These are phyloP conservation scores for Drechslerella stenobrocha DNA, from an alignment of 2,329 filamentous ascomycete species.

Conservation along the genomic window DNA sequence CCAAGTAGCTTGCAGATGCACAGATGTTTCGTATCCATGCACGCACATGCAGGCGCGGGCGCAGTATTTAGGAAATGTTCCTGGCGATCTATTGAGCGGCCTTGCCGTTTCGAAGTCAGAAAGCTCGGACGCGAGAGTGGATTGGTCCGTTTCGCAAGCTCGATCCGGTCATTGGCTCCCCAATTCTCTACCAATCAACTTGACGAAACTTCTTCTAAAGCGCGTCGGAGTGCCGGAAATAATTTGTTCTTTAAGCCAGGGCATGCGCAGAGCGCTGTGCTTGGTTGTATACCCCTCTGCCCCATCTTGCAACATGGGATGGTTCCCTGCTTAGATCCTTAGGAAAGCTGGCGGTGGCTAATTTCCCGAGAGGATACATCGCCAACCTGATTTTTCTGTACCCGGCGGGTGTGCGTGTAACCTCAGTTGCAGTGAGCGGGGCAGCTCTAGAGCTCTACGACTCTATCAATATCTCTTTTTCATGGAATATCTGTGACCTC, in stretches of 20 bases:
- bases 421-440: neutral
- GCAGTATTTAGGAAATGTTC: neutral
- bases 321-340: no score
- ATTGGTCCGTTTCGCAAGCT: neutral
- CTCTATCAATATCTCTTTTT: slow-evolving; percentile 22
- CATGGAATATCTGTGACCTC: slow-evolving; percentile 33
- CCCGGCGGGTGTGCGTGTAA: no score
- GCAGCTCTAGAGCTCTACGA: no score
- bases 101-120: neutral
- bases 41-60: no score
- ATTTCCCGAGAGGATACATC: no score
- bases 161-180: neutral
- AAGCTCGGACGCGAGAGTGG: neutral
- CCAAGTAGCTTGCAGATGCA: neutral
- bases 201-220: neutral
- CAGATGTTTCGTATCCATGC: no score
- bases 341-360: no score
- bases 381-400: no score
- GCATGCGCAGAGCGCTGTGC: neutral
- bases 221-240: neutral
- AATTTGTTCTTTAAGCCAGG: neutral
- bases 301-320: no score
- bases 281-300: no score
- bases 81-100: neutral
- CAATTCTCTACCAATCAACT: neutral